Evolutionary conservation across 139 green algal genomes (phyloP).

Genomic region (Axilococcus clingmanii): DNA sequence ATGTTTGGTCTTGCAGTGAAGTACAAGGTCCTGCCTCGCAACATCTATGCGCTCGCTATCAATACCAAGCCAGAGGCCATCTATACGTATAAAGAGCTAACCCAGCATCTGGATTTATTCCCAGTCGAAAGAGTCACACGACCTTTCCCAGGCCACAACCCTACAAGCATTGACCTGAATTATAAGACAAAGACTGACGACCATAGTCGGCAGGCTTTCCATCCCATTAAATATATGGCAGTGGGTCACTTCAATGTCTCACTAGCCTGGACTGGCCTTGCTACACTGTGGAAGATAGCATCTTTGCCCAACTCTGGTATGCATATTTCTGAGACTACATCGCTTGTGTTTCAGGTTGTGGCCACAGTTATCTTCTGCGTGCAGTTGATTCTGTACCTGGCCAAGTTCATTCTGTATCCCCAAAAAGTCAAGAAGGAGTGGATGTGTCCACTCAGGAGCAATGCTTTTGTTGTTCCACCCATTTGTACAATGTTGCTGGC

Average conservation of each 20-base stretch:
- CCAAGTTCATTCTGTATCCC: conserved; percentile 37
- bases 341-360: no score
- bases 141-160: conserved; percentile 10
- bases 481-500: no score
- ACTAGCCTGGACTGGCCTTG: conserved; percentile 7
- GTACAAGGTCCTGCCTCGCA: conserved; percentile 25
- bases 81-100: conserved; percentile 25
- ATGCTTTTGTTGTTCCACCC: conserved; percentile 31
- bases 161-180: conserved; percentile 27
- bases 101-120: conserved; percentile 19
- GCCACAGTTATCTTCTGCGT: no score
- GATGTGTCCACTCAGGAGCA: conserved; percentile 20
- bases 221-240: conserved; percentile 7
- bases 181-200: conserved; percentile 49
- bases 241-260: conserved; percentile 4
- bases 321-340: no score
- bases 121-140: background rate
- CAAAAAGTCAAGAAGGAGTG: conserved; percentile 35
- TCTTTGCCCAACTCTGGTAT: background rate
- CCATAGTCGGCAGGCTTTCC: conserved; percentile 33
- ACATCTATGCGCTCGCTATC: conserved; percentile 35
- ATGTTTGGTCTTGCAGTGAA: conserved; percentile 33
- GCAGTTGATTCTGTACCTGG: conserved; percentile 19
- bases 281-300: conserved; percentile 5
- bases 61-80: conserved; percentile 27